Base-by-base conservation (phyloP, 1,284 basidiomycete species). In the Sparassis latifolia region DNA sequence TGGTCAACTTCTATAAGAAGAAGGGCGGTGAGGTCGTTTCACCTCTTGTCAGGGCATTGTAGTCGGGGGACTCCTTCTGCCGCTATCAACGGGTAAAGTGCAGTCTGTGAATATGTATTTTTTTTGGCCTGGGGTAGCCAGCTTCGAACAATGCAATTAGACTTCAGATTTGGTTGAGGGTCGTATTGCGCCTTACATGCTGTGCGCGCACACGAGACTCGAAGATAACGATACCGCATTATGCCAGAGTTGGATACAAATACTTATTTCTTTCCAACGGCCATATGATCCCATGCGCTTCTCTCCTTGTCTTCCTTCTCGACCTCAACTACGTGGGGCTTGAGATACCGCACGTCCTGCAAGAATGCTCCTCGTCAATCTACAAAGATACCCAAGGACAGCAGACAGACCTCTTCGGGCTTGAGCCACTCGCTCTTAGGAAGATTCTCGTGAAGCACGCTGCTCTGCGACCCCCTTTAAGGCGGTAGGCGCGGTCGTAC, bases 401-500 rank as follows among this genome's bases (percentile, higher is more conserved):
- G 20, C 20, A 20, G 20, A 20, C 20, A 20, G 20, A 20, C 20
- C 20, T 20, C 20, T 20, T 20, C 20, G 20, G 20, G 20, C 20
- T 20, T 20, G 20, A 20, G 20, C 94, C 93, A 97, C 68, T 95
- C 75, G 38, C 86, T 85, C 70, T 93, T 92, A 57, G 93, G 84
- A 27, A 98, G 78, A 38, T 85, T 77, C 50, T 82, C 79, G 73
- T 98, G 95, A 47, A 90, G 70, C 53, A 95, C 77, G 54, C 86
- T 88, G 55, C 83, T 79, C 58, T 94, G 89, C 45, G 84, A 81
- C 37, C 94, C 93, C 45, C 85, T 76, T 93, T 90, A 69, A 97
- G 76, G 59, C 97, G 91, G 82, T 77, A 97, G 51, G 83, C 84
- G 55, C 96, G 91, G 79, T 98, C 95, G 71, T 96, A 98, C 33